Evolutionary conservation across 371 early-diverging fungal species (phyloP).

Genomic region (Mucor velutinosus): DNA sequence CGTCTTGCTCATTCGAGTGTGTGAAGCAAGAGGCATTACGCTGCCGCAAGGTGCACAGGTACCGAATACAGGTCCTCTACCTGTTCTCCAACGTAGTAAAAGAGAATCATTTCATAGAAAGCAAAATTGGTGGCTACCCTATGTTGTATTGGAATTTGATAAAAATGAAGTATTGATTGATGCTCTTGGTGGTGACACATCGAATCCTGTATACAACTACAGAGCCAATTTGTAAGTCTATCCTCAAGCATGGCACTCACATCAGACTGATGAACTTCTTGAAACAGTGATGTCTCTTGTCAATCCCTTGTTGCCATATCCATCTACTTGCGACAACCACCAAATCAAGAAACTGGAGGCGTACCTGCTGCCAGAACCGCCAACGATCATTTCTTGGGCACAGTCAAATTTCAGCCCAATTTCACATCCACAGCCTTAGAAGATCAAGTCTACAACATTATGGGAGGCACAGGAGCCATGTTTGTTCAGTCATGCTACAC

Average conservation of each 20-base stretch:
- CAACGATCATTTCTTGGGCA: conserved; percentile 71
- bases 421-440: conserved; percentile 57
- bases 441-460: conserved; percentile 27
- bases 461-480: conserved; percentile 66
- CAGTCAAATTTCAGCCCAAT: conserved; percentile 66
- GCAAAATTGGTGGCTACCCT: conserved; percentile 80
- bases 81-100: conserved; percentile 38
- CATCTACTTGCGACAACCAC: conserved; percentile 78
- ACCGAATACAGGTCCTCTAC: conserved; percentile 14
- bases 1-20: conserved; percentile 76
- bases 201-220: conserved; percentile 83
- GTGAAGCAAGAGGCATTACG: conserved; percentile 77
- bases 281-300: conserved; percentile 85
- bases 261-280: conserved; percentile 5
- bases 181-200: conserved; percentile 75
- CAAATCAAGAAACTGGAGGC: conserved; percentile 35
- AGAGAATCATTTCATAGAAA: conserved; percentile 73
- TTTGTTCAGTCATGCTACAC: conserved; percentile 74
- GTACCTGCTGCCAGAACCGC: conserved; percentile 38
- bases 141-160: conserved; percentile 91
- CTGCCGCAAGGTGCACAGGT: conserved; percentile 39
- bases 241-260: no score
- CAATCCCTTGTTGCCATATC: conserved; percentile 82
- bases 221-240: conserved; percentile 85
- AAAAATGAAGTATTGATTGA: conserved; percentile 90